A percentile compares a stretch with the other conserved stretches of the same genome.
Conservation (phyloP, 768 basidiomycete species). For the Phaeotremella fagi region DNA sequence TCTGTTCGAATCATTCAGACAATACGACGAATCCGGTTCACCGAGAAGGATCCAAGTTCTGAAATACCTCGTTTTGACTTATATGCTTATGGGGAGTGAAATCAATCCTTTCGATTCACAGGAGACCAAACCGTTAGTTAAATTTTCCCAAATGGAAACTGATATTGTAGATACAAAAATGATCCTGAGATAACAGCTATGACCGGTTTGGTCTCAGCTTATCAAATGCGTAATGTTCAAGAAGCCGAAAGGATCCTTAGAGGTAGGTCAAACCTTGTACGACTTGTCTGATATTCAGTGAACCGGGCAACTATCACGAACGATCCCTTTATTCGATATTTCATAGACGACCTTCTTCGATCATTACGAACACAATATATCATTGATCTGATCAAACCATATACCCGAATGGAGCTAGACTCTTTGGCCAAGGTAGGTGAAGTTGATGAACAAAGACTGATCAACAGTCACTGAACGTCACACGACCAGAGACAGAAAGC, state of each 20-base stretch:
- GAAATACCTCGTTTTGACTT: constrained; percentile 94
- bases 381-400: constrained; percentile 96
- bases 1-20: constrained; percentile 97
- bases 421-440: constrained; percentile 78
- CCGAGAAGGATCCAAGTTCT: constrained; percentile 95
- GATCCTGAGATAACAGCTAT: constrained; percentile 96
- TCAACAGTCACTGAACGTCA: constrained; percentile 87
- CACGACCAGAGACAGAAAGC: constrained; percentile 84
- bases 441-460: not conserved
- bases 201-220: constrained; percentile 95
- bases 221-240: constrained; percentile 93
- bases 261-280: constrained; percentile 54
- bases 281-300: constrained; percentile 53
- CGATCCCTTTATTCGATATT: constrained; percentile 86
- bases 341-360: constrained; percentile 92
- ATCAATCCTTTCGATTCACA: constrained; percentile 99
- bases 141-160: not conserved
- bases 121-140: constrained; percentile 88
- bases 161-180: constrained; percentile 71
- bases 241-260: constrained; percentile 92
- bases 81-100: constrained; percentile 96
- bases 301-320: constrained; percentile 95
- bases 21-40: constrained; percentile 96
- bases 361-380: constrained; percentile 93
- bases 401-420: constrained; percentile 84